phyloP scores from a whole-genome alignment of 805 yeast genomes.

The Diddensiella caesifluorescens region DNA sequence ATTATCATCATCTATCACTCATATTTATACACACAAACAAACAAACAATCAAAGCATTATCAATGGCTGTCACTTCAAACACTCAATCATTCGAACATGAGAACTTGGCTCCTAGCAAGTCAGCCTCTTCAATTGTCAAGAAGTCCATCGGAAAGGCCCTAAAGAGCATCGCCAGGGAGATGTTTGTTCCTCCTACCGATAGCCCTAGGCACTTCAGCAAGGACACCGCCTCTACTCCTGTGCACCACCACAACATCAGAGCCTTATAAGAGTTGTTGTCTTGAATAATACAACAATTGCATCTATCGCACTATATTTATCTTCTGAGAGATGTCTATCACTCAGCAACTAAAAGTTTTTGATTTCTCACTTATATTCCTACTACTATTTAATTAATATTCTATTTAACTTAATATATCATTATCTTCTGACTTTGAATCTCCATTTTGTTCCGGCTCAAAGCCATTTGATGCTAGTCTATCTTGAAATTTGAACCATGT shows the following conservation, averaged over 20 bases:
- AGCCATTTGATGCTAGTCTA: too few relatives aligned
- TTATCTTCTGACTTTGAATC: too few relatives aligned
- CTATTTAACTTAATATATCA: background rate
- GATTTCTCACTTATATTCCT: background rate
- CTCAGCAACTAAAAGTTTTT: too few relatives aligned
- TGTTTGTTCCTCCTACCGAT: constrained; percentile 9
- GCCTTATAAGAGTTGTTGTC: too few relatives aligned
- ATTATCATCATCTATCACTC: background rate
- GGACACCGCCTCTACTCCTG: too few relatives aligned
- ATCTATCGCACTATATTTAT: too few relatives aligned
- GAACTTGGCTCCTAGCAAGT: constrained; percentile 8
- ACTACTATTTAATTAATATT: background rate
- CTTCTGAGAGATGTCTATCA: too few relatives aligned
- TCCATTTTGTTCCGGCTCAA: too few relatives aligned
- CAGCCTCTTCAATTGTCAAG: constrained; percentile 7
- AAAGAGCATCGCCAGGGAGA: constrained; percentile 6
- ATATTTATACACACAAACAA: background rate
- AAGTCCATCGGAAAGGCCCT: constrained; percentile 6
- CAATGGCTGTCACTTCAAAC: background rate
- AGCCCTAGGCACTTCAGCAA: background rate
- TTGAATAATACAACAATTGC: too few relatives aligned
- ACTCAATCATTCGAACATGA: background rate
- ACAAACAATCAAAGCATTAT: background rate
- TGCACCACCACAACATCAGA: too few relatives aligned
- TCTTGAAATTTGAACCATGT: too few relatives aligned